A percentile compares a stretch with the other conserved stretches of the same genome.
Evolutionary conservation across 805 yeast species (phyloP).

Genomic region (Wickerhamiella occidentalis): DNA sequence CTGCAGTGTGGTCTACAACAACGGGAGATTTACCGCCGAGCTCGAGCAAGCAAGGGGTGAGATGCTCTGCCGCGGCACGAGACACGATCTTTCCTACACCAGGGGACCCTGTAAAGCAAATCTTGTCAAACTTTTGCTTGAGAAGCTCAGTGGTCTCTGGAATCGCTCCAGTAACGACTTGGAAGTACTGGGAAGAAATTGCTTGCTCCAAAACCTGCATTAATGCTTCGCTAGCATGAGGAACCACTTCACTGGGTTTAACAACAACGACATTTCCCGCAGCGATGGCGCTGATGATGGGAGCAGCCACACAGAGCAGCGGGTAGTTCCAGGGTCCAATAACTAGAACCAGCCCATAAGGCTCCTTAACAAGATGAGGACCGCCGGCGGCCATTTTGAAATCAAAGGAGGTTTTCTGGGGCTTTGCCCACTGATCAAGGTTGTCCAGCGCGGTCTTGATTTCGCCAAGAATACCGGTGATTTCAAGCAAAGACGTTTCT

Average conservation of each 20-base stretch:
- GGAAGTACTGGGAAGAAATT: constrained; percentile 44
- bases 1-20: constrained; percentile 43
- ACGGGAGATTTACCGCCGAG: constrained; percentile 91
- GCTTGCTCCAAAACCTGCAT: constrained; percentile 42
- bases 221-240: constrained; percentile 45
- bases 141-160: constrained; percentile 49
- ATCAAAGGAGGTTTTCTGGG: constrained; percentile 28
- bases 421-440: constrained; percentile 50
- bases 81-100: constrained; percentile 68
- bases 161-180: constrained; percentile 61
- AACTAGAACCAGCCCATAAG: constrained; percentile 55
- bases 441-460: constrained; percentile 45
- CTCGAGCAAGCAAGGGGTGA: constrained; percentile 73
- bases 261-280: constrained; percentile 72
- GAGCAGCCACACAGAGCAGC: constrained; percentile 44
- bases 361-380: constrained; percentile 23
- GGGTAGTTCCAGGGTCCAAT: constrained; percentile 81
- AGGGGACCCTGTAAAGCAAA: constrained; percentile 74
- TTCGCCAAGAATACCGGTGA: constrained; percentile 41
- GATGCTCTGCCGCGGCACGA: constrained; percentile 65
- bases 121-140: constrained; percentile 60
- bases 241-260: constrained; percentile 66
- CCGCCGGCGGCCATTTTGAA: constrained; percentile 18
- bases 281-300: constrained; percentile 69
- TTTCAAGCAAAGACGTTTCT: constrained; percentile 55